phyloP scores from a whole-genome alignment of 257 asterid genomes.

The Fraxinus cuspidata region DNA sequence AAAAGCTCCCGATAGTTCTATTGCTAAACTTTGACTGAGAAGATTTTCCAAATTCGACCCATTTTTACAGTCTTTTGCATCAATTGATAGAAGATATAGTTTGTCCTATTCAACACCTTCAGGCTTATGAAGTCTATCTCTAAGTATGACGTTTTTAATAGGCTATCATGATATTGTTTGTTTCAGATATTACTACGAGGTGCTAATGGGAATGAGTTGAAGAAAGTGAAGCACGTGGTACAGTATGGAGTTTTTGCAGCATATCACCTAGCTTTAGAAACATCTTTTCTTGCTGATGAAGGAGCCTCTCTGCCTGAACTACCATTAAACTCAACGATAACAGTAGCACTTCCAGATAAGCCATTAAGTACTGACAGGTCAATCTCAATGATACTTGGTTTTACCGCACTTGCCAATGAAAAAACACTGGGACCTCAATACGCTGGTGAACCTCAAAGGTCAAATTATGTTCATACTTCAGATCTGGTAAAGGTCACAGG shows the following conservation, averaged over 20 bases:
- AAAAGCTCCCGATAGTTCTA: constrained; percentile 10
- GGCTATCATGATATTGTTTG: constrained; percentile 29
- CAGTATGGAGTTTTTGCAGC: constrained; percentile 98
- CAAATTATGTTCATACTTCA: constrained; percentile 55
- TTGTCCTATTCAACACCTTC: constrained; percentile 4
- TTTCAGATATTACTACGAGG: constrained; percentile 89
- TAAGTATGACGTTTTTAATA: constrained; percentile 14
- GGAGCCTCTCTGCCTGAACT: constrained; percentile 92
- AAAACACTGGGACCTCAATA: constrained; percentile 46
- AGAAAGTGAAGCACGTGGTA: constrained; percentile 91
- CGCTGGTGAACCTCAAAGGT: constrained; percentile 53
- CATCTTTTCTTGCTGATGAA: constrained; percentile 97
- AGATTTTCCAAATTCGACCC: constrained; percentile 1
- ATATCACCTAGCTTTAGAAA: constrained; percentile 94
- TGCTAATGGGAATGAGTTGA: constrained; percentile 83
- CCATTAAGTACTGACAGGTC: constrained; percentile 66
- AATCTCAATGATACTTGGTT: constrained; percentile 76
- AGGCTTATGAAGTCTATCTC: constrained; percentile 14
- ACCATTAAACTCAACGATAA: constrained; percentile 68
- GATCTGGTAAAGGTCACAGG: constrained; percentile 39
- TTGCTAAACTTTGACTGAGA: constrained; percentile 16
- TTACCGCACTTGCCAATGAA: constrained; percentile 43
- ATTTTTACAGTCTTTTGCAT: background rate
- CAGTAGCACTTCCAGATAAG: constrained; percentile 80
- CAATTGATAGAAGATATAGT: constrained; percentile 1